Base-by-base conservation (phyloP, 352 stramenopile genomes). In the Phytophthora sansomeana region DNA sequence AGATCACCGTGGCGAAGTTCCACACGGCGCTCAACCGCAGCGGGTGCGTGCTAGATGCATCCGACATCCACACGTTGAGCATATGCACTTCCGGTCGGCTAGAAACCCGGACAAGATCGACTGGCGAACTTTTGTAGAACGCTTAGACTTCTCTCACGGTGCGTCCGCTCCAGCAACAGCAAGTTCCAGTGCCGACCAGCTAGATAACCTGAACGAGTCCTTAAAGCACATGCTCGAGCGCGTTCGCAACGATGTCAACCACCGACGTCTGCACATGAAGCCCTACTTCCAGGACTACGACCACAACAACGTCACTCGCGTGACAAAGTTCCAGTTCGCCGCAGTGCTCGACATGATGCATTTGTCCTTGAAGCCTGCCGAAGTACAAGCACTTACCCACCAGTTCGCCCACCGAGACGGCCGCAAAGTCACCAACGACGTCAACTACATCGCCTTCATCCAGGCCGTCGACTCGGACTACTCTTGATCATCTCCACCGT, bases 261-360 rank as follows among this genome's bases (percentile, higher is more conserved):
- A 87, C 36, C 80, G 83, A 1, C 80, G 85, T 2, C 44, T 94
- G 17, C 80, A 94, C 72, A 90, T 96, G 81, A 96, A 96, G 74
- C 84, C 87, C 24, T 94, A 93, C 67, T 94, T 93, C 67, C 83
- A 94, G 63, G 85, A 96, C 69, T 94, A 94, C 66, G 85, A 94
- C 71, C 83, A 88, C 68, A 96, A 87, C 69, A 81, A 76, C 33
- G 71, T 87, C 53, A 83, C 72, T 2, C 81, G 75, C 32, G 85
- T 96, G 58, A 94, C 79, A 41, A 91, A 90, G 68, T 92, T 85
- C 63, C 87, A 96, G 68, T 94, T 92, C 33, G 86, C 84, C 7
- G 85, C 85, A 0, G 85, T 96, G 53, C 77, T 96, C 9, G 81
- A 96, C 65, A 90, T 93, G 77, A 96, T 96, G 87, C 76, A 90